These are phyloP conservation scores for Niveomyces coronatus DNA, from an alignment of 2,329 filamentous ascomycete species.

Conservation along the genomic window DNA sequence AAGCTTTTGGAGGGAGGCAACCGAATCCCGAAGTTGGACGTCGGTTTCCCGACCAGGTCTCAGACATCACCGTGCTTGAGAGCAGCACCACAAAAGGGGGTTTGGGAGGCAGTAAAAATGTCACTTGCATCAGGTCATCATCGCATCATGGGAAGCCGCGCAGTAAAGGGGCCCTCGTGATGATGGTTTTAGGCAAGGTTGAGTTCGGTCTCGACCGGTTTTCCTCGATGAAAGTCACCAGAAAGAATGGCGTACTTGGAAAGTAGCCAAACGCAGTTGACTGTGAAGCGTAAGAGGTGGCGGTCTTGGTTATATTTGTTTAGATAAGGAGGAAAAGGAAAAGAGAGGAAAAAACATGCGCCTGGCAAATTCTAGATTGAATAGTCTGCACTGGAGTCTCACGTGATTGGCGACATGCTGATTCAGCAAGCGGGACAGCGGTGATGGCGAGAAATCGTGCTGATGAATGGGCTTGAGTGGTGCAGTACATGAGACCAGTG, in stretches of 20 bases:
- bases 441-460: too few species aligned
- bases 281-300: slow-evolving; percentile 30
- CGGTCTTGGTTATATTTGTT: slow-evolving; percentile 31
- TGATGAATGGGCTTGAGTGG: too few species aligned
- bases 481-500: too few species aligned
- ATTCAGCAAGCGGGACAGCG: too few species aligned
- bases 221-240: slow-evolving; percentile 43
- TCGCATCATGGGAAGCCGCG: slow-evolving; percentile 54
- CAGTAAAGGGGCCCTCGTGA: slow-evolving; percentile 58
- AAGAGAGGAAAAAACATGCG: slow-evolving; percentile 16
- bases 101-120: slow-evolving; percentile 24
- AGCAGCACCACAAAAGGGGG: slow-evolving; percentile 3
- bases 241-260: slow-evolving; percentile 28
- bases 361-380: slow-evolving; percentile 6
- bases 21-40: too few species aligned
- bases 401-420: too few species aligned
- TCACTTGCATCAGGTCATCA: slow-evolving; percentile 60
- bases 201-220: slow-evolving; percentile 47
- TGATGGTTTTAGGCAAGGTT: slow-evolving; percentile 58
- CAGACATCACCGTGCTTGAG: background rate
- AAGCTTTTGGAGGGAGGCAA: too few species aligned
- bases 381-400: slow-evolving; percentile 6
- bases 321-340: slow-evolving; percentile 20
- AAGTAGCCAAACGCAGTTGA: slow-evolving; percentile 21
- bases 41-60: too few species aligned